Evolutionary conservation across 1,284 basidiomycete species (phyloP), one percentile per base, ranked within the genome.

Genomic region (Apiotrichum brassicae): DNA sequence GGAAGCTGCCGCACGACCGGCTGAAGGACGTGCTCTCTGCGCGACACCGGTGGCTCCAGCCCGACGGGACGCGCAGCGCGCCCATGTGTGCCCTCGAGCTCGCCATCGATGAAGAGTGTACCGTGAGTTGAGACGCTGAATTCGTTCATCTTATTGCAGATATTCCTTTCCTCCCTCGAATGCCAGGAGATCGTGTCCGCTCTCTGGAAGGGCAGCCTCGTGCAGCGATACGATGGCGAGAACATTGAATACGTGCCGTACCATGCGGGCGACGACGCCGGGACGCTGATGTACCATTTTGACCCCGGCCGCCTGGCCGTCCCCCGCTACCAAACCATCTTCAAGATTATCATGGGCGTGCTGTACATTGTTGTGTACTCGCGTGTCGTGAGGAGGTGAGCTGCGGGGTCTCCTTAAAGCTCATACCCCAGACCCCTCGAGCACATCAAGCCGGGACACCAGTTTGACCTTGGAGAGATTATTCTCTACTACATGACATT

Each of bases 131-230:
- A 7, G 13, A 8, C 28, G 19, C 4, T 16, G 13, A 28, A 30
- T 8, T 7, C 7, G 34, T 20, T 45, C 7, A 26, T 20, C 23
- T 25, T 3, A 39, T 22, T 6, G 78, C 79, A 20, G 67, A 85
- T 89, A 58, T 95, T 95, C 71, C 72, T 95, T 35, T 88, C 87
- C 5, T 93, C 87, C 0, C 82, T 72, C 43, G 91, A 94, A 72
- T 82, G 87, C 14, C 90, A 94, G 68, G 79, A 86, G 62, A 72
- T 76, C 18, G 69, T 77, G 38, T 64, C 71, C 37, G 64, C 64
- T 0, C 76, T 92, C 9, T 92, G 89, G 89, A 77, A 73, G 20
- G 89, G 89, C 13, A 80, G 83, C 19, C 78, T 87, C 50, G 77
- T 92, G 4, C 89, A 90, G 68, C 78, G 77, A 51, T 83, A 86